Base-by-base conservation (phyloP, 2,329 filamentous ascomycete species). In the Dactylellina cionopaga region DNA sequence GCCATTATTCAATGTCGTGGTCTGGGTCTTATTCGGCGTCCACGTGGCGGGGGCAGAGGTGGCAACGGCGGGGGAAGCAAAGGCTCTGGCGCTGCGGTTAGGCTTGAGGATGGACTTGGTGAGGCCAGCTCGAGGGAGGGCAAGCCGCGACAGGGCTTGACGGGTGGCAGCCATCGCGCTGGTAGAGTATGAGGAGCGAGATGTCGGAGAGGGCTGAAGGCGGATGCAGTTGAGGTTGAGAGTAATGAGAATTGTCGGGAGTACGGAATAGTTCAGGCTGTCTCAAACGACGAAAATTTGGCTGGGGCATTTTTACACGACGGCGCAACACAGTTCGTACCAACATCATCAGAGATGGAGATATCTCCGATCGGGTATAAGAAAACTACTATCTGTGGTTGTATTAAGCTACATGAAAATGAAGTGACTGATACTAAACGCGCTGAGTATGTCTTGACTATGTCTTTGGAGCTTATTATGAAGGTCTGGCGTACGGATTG, bases 1-100 rank as follows among this genome's bases (percentile, higher is more conserved):
- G 82, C 95, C 95, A 86, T 98, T 99, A 84, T 90, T 91, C 81
- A 99, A 87, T 63, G 95, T 99, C 75, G 95, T 98, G 79, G 91
- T 93, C 87, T 98, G 90, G 79, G 93, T 97, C 85, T 91, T 94
- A 85, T 89, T 87, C 76, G 82, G 79, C 75, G 83, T 83, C 68
- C 82, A 79, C 64, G 83, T 81, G 73, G 79, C 83, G 80, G 79
- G 80, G 78, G 77, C 35, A 24, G 52, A 22, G 35, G 56, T 56
- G 72, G 62, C n/a, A n/a, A n/a, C 55, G 72, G 76, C 29, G 76
- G 76, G 55, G 76, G 76, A 58, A 76, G 72, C 47, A 70, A 75
- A 76, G 24, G 51, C 70, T 51, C 54, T 68, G 66, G 63, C 59
- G 68, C 31, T 13, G 17, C 59, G 55, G 41, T 56, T 59, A 19